Evolutionary conservation across 2,329 filamentous ascomycete species (phyloP).

Genomic region (Cladosporium colombiae): DNA sequence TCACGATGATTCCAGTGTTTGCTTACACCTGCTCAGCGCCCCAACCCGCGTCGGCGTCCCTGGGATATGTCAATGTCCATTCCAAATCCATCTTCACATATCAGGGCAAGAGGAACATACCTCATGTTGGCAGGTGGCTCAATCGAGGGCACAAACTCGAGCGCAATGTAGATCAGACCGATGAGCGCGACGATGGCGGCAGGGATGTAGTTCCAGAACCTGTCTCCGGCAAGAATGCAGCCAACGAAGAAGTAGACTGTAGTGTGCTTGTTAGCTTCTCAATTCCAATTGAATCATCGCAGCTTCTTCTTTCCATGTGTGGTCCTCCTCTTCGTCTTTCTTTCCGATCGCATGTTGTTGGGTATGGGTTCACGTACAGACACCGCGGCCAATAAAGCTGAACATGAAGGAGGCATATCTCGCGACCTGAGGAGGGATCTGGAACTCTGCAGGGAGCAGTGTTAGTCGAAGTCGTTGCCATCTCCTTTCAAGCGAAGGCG

Average conservation of each 20-base stretch:
- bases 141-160: conserved; percentile 54
- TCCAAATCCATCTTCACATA: background rate
- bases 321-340: background rate
- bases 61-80: conserved; percentile 26
- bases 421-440: conserved; percentile 88
- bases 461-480: background rate
- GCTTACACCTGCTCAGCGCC: conserved; percentile 54
- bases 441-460: conserved; percentile 68
- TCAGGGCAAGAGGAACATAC: conserved; percentile 31
- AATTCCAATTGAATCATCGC: background rate
- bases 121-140: conserved; percentile 57
- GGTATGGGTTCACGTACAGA: conserved; percentile 64
- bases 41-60: conserved; percentile 55
- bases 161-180: conserved; percentile 70
- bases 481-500: background rate
- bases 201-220: conserved; percentile 69
- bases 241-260: conserved; percentile 96
- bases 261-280: conserved; percentile 22
- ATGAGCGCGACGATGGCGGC: conserved; percentile 76
- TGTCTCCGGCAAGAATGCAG: conserved; percentile 72
- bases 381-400: conserved; percentile 91
- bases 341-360: background rate
- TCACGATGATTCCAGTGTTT: background rate
- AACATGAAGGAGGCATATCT: conserved; percentile 98
- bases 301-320: background rate